A percentile compares a stretch with the other conserved stretches of the same genome.
These are phyloP conservation scores for Pseudogymnoascus sp. DNA, from an alignment of 2,329 filamentous ascomycete species.

Conservation along the genomic window DNA sequence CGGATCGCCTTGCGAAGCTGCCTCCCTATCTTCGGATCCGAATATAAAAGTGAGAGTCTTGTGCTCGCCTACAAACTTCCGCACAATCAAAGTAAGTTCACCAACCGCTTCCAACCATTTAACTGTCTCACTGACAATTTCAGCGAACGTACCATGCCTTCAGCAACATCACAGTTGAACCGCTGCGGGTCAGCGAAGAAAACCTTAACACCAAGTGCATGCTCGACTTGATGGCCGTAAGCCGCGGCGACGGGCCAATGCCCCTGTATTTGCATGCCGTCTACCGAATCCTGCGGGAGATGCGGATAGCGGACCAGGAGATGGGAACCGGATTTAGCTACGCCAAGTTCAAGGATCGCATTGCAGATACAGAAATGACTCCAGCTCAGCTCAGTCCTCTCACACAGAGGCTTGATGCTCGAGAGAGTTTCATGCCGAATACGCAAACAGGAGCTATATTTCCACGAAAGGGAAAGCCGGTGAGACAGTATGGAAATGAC, in stretches of 20 bases:
- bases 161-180: slow-evolving; percentile 35
- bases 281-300: slow-evolving; percentile 41
- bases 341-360: slow-evolving; percentile 31
- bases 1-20: slow-evolving; percentile 43
- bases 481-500: slow-evolving; percentile 15
- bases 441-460: slow-evolving; percentile 12
- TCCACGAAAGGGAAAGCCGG: background rate
- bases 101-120: background rate
- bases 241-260: slow-evolving; percentile 28
- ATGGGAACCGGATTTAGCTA: slow-evolving; percentile 37
- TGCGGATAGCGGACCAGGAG: slow-evolving; percentile 36
- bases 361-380: slow-evolving; percentile 36
- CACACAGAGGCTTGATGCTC: slow-evolving; percentile 49
- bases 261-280: slow-evolving; percentile 47
- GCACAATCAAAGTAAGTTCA: slow-evolving; percentile 30
- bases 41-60: slow-evolving; percentile 43
- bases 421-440: slow-evolving; percentile 55
- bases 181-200: slow-evolving; percentile 38
- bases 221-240: slow-evolving; percentile 47
- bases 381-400: slow-evolving; percentile 47
- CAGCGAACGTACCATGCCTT: slow-evolving; percentile 33
- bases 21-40: slow-evolving; percentile 40
- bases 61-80: slow-evolving; percentile 42
- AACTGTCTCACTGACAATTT: background rate
- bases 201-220: slow-evolving; percentile 46